A percentile compares a stretch with the other conserved stretches of the same genome.
Conservation (phyloP, 176 grass and related monocot species). For the Cenchrus purpureus region DNA sequence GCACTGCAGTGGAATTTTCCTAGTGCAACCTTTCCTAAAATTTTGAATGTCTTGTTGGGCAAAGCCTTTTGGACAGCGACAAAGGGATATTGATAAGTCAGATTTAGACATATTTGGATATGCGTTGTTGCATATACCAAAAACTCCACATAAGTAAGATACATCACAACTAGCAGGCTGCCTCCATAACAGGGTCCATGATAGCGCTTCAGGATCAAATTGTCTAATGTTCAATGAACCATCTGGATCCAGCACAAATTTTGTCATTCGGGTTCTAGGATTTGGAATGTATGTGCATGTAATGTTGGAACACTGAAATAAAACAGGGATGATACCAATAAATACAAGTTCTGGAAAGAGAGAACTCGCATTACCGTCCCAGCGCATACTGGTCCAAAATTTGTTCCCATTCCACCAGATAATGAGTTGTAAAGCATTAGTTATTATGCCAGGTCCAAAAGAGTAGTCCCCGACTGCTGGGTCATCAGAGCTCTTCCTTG, state of each 20-base stretch:
- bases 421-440: not conserved
- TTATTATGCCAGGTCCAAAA: constrained; percentile 11
- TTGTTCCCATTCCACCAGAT: not conserved
- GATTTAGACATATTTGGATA: too few species aligned
- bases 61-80: constrained; percentile 46
- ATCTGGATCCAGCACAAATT: constrained; percentile 31
- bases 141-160: constrained; percentile 46
- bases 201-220: not conserved
- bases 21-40: constrained; percentile 23
- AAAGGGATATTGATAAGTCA: not conserved
- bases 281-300: constrained; percentile 38
- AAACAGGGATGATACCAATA: not conserved
- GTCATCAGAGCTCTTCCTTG: constrained; percentile 52
- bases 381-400: constrained; percentile 22
- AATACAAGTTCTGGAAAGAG: constrained; percentile 1
- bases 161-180: constrained; percentile 30
- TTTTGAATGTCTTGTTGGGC: not conserved
- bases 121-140: constrained; percentile 44
- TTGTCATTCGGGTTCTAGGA: not conserved
- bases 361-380: not conserved
- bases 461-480: constrained; percentile 45
- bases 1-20: constrained; percentile 30
- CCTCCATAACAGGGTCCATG: constrained; percentile 32
- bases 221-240: constrained; percentile 38
- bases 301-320: constrained; percentile 13